These are phyloP conservation scores for Teunomyces pallodes DNA, from an alignment of 805 yeast genomes.

Conservation along the genomic window DNA sequence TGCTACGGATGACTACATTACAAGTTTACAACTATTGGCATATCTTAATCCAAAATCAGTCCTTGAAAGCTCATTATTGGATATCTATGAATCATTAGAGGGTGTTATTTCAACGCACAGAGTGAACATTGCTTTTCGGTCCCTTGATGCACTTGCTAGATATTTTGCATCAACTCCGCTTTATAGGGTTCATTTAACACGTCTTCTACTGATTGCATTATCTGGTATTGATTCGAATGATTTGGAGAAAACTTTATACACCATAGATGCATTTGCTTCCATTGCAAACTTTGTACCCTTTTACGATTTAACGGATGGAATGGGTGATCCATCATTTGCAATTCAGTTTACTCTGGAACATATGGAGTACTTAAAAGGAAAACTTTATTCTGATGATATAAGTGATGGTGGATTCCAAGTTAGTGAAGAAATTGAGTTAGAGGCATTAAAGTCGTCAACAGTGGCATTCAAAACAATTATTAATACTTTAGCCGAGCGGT, in stretches of 20 bases:
- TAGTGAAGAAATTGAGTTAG: conserved; percentile 46
- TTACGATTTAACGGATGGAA: conserved; percentile 51
- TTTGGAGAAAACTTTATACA: conserved; percentile 63
- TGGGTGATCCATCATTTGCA: conserved; percentile 35
- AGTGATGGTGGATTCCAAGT: conserved; percentile 28
- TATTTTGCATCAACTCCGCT: conserved; percentile 61
- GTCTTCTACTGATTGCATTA: conserved; percentile 64
- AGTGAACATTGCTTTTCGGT: conserved; percentile 66
- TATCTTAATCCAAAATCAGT: conserved; percentile 56
- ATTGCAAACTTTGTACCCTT: conserved; percentile 74
- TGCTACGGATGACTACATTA: conserved; percentile 56
- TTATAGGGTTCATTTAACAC: conserved; percentile 74
- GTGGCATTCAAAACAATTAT: conserved; percentile 64
- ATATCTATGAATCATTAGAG: conserved; percentile 73
- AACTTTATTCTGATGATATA: conserved; percentile 23
- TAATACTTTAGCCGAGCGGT: conserved; percentile 51
- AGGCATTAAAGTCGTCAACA: conserved; percentile 71
- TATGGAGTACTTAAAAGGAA: conserved; percentile 50
- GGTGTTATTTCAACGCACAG: conserved; percentile 78
- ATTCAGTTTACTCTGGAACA: conserved; percentile 65
- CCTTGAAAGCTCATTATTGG: conserved; percentile 56
- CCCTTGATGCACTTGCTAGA: conserved; percentile 62
- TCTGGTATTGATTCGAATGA: conserved; percentile 92
- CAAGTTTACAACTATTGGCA: conserved; percentile 61
- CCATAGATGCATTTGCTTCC: conserved; percentile 67